Percentiles rank a stretch among this genome's conserved stretches.
Conservation (phyloP, 345 rosid species). For the Hibiscus mutabilis region DNA sequence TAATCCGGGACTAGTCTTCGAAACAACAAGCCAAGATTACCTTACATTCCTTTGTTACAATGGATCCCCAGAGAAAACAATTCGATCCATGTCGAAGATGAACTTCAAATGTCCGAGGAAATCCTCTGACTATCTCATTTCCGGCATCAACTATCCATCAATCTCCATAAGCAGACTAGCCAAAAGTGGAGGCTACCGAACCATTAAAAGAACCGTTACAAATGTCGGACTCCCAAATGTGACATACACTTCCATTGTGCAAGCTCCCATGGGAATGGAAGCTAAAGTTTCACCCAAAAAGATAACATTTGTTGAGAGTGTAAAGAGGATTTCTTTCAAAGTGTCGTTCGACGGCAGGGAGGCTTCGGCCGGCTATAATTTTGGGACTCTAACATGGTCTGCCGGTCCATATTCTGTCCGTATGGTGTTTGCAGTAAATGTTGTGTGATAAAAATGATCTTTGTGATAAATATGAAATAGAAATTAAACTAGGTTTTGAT, state of each 20-base stretch:
- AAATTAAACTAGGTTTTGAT: not conserved
- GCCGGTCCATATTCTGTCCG: conserved; percentile 49
- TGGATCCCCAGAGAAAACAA: conserved; percentile 48
- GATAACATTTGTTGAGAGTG: conserved; percentile 29
- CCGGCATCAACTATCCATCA: conserved; percentile 66
- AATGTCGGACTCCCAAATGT: conserved; percentile 52
- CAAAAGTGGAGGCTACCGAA: conserved; percentile 15
- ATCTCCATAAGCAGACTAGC: conserved; percentile 52
- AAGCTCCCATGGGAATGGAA: conserved; percentile 41
- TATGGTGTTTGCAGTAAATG: conserved; percentile 46
- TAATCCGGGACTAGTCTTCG: conserved; percentile 68
- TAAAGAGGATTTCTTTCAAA: conserved; percentile 28
- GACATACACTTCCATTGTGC: conserved; percentile 37
- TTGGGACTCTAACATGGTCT: conserved; percentile 57
- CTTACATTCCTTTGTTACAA: conserved; percentile 51
- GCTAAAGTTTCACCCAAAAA: conserved; percentile 49
- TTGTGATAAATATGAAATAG: not conserved
- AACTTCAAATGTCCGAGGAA: conserved; percentile 46
- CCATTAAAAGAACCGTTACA: conserved; percentile 41
- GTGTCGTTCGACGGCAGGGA: conserved; percentile 40
- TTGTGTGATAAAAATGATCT: conserved; percentile 14
- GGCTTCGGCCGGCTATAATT: conserved; percentile 49
- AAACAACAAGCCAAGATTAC: conserved; percentile 45
- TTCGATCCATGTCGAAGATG: conserved; percentile 36
- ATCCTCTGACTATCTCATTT: conserved; percentile 31